Evolutionary conservation across 2,329 filamentous ascomycete species (phyloP), one percentile per base, ranked within the genome.

Genomic region (Talaromyces sp.): DNA sequence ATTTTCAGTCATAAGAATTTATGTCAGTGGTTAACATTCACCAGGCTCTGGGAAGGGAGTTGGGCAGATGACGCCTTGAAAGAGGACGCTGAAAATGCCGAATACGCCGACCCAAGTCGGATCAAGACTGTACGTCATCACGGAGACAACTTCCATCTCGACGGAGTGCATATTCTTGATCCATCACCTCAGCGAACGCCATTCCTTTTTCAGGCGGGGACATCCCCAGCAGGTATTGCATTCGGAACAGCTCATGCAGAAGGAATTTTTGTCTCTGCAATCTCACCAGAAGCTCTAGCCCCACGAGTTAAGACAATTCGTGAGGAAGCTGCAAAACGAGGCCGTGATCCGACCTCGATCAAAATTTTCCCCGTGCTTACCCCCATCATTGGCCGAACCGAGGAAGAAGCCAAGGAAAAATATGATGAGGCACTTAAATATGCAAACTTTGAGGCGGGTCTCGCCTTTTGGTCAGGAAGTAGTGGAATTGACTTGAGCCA

Each of bases 381-480:
- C 8, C 85, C 87, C 0, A 83, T 91, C 8, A 75, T 91, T 0
- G 89, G 87, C 0, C 77, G 73, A 34, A 91, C 88, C 0, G 83
- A 89, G 65, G 85, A 87, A 60, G 87, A 89, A 69, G 89, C 89
- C 0, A 75, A 81, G 61, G 83, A 80, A 7, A 90, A 90, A 73
- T 84, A 87, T 57, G 74, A 79, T 0, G 85, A 89, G 5, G 86
- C 85, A 63, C 78, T 82, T 9, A 80, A 82, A 61, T 86, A 89
- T 68, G 89, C 86, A 0, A 83, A 83, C 2, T 78, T 83, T 50
- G 89, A 88, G 65, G 89, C 89, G 1, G 88, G 88, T 0, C 70
- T 91, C 61, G 86, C 88, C 1, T 73, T 91, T n/a, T 92, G 91
- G 67, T 87, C 88, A 18, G 89, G 89, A 1, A 91, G 89, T 87